Percentiles rank a stretch among this genome's conserved stretches.
Conservation (phyloP, 768 basidiomycete species). For the Cytidiella melzeri region DNA sequence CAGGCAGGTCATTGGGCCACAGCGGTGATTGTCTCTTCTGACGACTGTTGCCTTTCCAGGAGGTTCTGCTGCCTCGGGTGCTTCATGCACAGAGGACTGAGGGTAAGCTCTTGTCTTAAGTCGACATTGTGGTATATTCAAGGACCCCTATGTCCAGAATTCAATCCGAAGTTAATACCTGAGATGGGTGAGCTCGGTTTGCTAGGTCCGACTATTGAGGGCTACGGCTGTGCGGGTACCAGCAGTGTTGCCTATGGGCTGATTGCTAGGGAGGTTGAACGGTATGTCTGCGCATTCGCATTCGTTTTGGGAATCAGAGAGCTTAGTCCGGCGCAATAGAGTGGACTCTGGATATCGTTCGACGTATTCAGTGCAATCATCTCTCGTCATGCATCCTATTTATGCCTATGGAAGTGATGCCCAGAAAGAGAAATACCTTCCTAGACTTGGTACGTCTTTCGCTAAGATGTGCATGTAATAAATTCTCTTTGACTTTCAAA, state of each 20-base stretch:
- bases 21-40: too few relatives aligned
- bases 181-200: conserved; percentile 94
- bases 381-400: conserved; percentile 94
- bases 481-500: neutral
- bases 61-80: conserved; percentile 83
- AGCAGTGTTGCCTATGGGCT: conserved; percentile 92
- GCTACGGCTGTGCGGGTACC: conserved; percentile 91
- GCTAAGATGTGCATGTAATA: neutral
- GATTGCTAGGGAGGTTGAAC: conserved; percentile 89
- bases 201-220: conserved; percentile 87
- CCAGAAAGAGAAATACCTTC: conserved; percentile 90
- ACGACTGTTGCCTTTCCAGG: conserved; percentile 35
- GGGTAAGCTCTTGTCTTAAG: conserved; percentile 35
- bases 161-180: conserved; percentile 66
- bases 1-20: conserved; percentile 44
- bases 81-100: conserved; percentile 84
- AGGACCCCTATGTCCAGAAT: conserved; percentile 41
- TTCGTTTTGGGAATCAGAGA: neutral
- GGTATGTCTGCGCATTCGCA: conserved; percentile 36
- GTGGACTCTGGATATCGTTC: conserved; percentile 97
- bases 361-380: conserved; percentile 91
- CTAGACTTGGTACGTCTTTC: conserved; percentile 55
- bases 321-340: conserved; percentile 33
- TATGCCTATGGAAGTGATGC: conserved; percentile 82
- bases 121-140: neutral